These are phyloP conservation scores for Dryadomyces sulphureus DNA, from an alignment of 2,329 filamentous ascomycete species.

Conservation along the genomic window DNA sequence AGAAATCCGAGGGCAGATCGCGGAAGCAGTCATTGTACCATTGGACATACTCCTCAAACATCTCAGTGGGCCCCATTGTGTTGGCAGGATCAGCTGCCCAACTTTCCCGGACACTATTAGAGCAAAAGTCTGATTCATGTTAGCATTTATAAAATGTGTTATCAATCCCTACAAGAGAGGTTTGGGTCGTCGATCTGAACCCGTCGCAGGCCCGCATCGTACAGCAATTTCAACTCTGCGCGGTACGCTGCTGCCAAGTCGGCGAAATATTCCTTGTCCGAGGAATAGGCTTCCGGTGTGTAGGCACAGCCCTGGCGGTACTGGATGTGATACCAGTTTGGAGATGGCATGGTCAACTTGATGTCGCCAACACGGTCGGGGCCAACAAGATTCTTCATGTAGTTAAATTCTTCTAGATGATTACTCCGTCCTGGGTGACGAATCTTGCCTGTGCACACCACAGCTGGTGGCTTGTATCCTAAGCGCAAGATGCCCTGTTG, in stretches of 20 bases:
- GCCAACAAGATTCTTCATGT: constrained; percentile 31
- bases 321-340: constrained; percentile 46
- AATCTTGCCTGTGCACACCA: constrained; percentile 29
- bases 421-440: constrained; percentile 26
- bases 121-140: constrained; percentile 44
- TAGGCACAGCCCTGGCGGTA: constrained; percentile 34
- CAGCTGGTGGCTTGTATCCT: neutral
- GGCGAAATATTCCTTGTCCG: constrained; percentile 33
- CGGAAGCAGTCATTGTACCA: constrained; percentile 58
- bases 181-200: constrained; percentile 50
- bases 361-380: constrained; percentile 47
- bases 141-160: neutral
- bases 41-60: constrained; percentile 55
- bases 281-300: constrained; percentile 29
- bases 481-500: constrained; percentile 18
- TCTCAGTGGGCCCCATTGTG: constrained; percentile 46
- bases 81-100: constrained; percentile 19
- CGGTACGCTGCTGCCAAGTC: constrained; percentile 36
- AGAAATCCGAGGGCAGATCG: constrained; percentile 47
- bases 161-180: constrained; percentile 23
- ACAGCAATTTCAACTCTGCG: constrained; percentile 29
- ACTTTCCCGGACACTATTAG: constrained; percentile 48
- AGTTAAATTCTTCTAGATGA: constrained; percentile 26
- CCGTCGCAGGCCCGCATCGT: constrained; percentile 33
- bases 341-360: constrained; percentile 48